These are phyloP conservation scores for Calonectria pauciramosa DNA, from an alignment of 2,329 filamentous ascomycete genomes.

Conservation along the genomic window DNA sequence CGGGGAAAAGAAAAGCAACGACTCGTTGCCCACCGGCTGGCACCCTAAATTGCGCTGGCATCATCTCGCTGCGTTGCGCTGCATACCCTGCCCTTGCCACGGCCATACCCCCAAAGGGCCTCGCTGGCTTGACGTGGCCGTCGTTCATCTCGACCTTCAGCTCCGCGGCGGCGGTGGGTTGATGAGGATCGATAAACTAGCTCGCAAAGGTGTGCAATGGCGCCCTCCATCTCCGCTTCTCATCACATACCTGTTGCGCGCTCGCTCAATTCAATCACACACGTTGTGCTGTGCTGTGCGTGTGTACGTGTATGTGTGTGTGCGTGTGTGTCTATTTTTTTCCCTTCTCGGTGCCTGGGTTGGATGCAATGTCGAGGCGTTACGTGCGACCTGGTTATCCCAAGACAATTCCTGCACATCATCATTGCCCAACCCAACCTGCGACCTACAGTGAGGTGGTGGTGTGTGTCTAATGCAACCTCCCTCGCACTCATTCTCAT, in stretches of 20 bases:
- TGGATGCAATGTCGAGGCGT: constrained; percentile 1
- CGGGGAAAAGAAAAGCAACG: neutral
- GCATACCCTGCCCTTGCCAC: constrained; percentile 9
- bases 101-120: neutral
- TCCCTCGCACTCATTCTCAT: neutral
- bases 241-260: neutral
- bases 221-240: neutral
- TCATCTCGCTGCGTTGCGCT: constrained; percentile 12
- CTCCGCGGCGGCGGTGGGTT: constrained; percentile 5
- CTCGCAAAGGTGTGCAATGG: neutral
- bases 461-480: constrained; percentile 12
- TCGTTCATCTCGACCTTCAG: constrained; percentile 20
- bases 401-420: constrained; percentile 14
- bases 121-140: constrained; percentile 26
- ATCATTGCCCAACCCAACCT: constrained; percentile 32
- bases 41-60: constrained; percentile 17
- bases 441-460: neutral
- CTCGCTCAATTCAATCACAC: neutral
- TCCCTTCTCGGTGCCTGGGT: neutral
- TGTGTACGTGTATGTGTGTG: neutral
- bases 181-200: constrained; percentile 22
- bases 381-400: constrained; percentile 3
- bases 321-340: neutral
- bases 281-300: neutral
- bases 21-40: constrained; percentile 6